Evolutionary conservation across 768 basidiomycete genomes (phyloP).

Genomic region (Auricularia sp.): DNA sequence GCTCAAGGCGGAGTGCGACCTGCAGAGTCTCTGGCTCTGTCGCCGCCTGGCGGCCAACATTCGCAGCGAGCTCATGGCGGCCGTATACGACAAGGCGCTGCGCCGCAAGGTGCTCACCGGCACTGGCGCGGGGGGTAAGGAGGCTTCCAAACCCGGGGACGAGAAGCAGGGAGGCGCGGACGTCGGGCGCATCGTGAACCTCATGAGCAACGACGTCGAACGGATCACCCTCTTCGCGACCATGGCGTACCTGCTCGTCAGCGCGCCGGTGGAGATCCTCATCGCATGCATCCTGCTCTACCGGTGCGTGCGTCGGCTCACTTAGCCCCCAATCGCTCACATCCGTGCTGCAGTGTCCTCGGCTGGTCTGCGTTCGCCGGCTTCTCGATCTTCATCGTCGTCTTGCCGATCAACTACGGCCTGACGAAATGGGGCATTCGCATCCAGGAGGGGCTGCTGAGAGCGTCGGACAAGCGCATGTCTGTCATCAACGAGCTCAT

Average conservation of each 20-base stretch:
- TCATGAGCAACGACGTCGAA: slow-evolving; percentile 77
- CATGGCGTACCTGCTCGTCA: neutral
- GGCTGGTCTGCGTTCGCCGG: slow-evolving; percentile 40
- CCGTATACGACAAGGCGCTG: slow-evolving; percentile 82
- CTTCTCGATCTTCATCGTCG: slow-evolving; percentile 30
- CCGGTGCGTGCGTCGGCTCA: slow-evolving; percentile 16
- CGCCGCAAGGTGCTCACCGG: slow-evolving; percentile 68
- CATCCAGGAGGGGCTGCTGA: slow-evolving; percentile 24
- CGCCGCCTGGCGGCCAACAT: slow-evolving; percentile 55
- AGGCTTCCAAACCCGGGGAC: slow-evolving; percentile 10
- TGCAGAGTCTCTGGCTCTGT: slow-evolving; percentile 15
- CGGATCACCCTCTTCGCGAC: slow-evolving; percentile 20
- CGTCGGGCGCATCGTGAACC: slow-evolving; percentile 80
- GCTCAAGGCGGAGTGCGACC: slow-evolving; percentile 36
- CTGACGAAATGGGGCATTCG: slow-evolving; percentile 29
- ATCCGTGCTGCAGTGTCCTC: slow-evolving; percentile 27
- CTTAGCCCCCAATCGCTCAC: neutral
- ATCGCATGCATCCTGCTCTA: slow-evolving; percentile 27
- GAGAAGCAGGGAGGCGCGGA: slow-evolving; percentile 58
- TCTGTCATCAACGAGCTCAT: slow-evolving; percentile 37
- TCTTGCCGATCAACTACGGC: slow-evolving; percentile 32
- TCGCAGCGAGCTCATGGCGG: slow-evolving; percentile 73
- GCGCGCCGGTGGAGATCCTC: slow-evolving; percentile 24
- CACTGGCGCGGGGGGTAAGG: slow-evolving; percentile 26
- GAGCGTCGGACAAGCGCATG: slow-evolving; percentile 35